Conservation (phyloP, 345 rosid genomes). For the Camelina laxa region DNA sequence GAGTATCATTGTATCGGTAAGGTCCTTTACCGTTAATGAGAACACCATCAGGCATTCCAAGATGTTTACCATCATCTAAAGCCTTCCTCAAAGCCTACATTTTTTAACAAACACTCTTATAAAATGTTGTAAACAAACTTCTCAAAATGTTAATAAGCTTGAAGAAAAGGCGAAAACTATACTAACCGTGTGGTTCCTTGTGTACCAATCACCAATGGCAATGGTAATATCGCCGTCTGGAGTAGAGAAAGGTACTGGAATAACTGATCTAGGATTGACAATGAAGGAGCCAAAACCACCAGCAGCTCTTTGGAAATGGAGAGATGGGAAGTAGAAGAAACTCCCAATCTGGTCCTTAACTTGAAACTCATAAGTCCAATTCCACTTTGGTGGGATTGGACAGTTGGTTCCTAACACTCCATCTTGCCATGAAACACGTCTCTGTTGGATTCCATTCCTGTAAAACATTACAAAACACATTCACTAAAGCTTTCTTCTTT, state of each 20-base stretch:
- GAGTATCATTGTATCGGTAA: slow-evolving; percentile 81
- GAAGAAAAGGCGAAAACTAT: background rate
- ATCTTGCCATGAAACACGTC: slow-evolving; percentile 99
- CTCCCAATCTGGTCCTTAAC: slow-evolving; percentile 99
- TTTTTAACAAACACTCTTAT: slow-evolving; percentile 10
- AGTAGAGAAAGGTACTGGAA: slow-evolving; percentile 80
- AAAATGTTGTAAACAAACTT: slow-evolving; percentile 1
- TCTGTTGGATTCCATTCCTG: slow-evolving; percentile 93
- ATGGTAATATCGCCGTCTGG: slow-evolving; percentile 84
- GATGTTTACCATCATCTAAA: slow-evolving; percentile 88
- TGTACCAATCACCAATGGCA: slow-evolving; percentile 96
- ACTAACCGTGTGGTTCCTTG: slow-evolving; percentile 90
- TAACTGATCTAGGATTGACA: slow-evolving; percentile 74
- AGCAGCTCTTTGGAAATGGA: slow-evolving; percentile 90
- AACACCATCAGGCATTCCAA: slow-evolving; percentile 97
- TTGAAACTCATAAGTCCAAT: slow-evolving; percentile 99
- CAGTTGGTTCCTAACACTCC: slow-evolving; percentile 94
- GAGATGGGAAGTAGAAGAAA: slow-evolving; percentile 97
- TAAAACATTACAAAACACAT: background rate
- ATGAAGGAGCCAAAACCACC: slow-evolving; percentile 93
- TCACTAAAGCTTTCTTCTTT: background rate
- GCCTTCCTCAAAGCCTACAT: slow-evolving; percentile 87
- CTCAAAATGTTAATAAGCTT: background rate
- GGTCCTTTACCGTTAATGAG: slow-evolving; percentile 99
- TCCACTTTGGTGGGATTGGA: slow-evolving; percentile 99